Evolutionary conservation across 129 eudicot genomes (phyloP).

Genomic region (Daucus carota): DH1_v3.0 NC_030382.2:39489001-39489500

Average conservation of each 20-base stretch:
- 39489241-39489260: not conserved
- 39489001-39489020: not conserved
- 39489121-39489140: not conserved
- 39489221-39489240: not conserved
- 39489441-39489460: slow-evolving; percentile 79
- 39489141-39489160: not conserved
- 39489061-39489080: not conserved
- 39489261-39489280: not conserved
- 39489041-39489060: not conserved
- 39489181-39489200: not conserved
- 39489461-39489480: slow-evolving; percentile 75
- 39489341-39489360: slow-evolving; percentile 77
- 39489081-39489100: not conserved
- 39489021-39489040: not conserved
- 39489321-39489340: slow-evolving; percentile 98
- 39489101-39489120: not conserved
- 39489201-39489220: not conserved
- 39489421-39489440: slow-evolving; percentile 63
- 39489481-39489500: not conserved
- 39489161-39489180: not conserved
- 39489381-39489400: slow-evolving; percentile 42
- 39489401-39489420: slow-evolving; percentile 39
- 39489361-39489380: slow-evolving; percentile 72
- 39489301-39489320: slow-evolving; percentile 94
- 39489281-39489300: slow-evolving; percentile 18